Percentiles rank a stretch among this genome's conserved stretches.
Evolutionary conservation across 2,329 filamentous ascomycete species (phyloP).

Genomic region (Calonectria hawksworthii): DNA sequence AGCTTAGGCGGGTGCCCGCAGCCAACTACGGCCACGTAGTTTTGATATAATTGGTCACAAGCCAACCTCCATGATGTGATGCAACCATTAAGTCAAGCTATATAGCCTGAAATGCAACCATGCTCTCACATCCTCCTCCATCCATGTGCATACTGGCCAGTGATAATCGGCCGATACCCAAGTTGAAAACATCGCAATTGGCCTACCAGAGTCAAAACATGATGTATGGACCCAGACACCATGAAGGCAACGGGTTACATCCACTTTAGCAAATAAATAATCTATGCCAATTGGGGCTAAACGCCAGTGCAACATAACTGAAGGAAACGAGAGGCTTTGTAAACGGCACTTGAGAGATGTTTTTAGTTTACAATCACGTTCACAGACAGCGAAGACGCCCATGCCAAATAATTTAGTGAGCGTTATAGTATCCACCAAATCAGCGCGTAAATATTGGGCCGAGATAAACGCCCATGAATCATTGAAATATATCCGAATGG

Average conservation of each 20-base stretch:
- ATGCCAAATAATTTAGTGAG: neutral
- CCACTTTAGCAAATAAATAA: neutral
- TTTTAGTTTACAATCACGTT: neutral
- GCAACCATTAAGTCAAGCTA: neutral
- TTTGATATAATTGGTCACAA: neutral
- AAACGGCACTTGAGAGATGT: neutral
- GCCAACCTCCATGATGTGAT: neutral
- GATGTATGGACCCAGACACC: neutral
- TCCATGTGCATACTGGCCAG: neutral
- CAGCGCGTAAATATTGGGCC: neutral
- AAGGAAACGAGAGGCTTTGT: neutral
- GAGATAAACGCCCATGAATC: neutral
- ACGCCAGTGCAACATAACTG: neutral
- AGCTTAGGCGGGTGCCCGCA: neutral
- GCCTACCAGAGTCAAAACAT: neutral
- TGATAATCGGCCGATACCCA: neutral
- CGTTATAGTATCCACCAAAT: neutral
- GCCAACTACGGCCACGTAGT: neutral
- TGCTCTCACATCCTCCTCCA: constrained; percentile 15
- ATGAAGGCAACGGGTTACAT: neutral
- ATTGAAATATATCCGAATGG: neutral
- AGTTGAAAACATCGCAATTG: neutral
- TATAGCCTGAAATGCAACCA: neutral
- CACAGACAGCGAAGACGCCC: neutral
- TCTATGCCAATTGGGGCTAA: neutral